Conservation (phyloP, 257 asterid species). For the Mentha longifolia region DNA sequence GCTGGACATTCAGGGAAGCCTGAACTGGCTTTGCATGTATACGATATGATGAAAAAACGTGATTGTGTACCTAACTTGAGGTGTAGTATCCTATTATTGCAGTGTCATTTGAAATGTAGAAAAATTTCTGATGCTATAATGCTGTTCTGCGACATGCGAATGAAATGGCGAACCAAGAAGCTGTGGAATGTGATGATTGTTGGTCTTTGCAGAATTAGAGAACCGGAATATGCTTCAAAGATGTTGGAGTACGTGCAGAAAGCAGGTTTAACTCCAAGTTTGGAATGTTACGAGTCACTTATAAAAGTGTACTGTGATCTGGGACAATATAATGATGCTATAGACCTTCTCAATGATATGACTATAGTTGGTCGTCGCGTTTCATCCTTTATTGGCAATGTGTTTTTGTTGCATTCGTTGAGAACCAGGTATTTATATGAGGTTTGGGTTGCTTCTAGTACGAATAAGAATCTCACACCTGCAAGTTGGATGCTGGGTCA, state of each 20-base stretch:
- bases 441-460: constrained; percentile 52
- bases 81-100: constrained; percentile 57
- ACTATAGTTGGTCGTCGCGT: constrained; percentile 56
- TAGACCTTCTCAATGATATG: constrained; percentile 65
- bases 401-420: constrained; percentile 68
- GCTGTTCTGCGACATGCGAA: constrained; percentile 48
- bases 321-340: constrained; percentile 48
- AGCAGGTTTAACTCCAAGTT: constrained; percentile 50
- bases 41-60: constrained; percentile 55
- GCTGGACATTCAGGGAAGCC: constrained; percentile 78
- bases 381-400: constrained; percentile 79
- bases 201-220: constrained; percentile 65
- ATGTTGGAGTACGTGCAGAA: constrained; percentile 55
- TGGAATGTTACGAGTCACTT: constrained; percentile 79
- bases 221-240: constrained; percentile 50
- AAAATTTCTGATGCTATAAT: constrained; percentile 49
- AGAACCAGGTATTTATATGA: constrained; percentile 41
- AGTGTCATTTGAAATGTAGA: constrained; percentile 52
- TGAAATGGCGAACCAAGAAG: constrained; percentile 41
- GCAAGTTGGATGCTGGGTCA: constrained; percentile 59
- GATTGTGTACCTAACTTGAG: constrained; percentile 44
- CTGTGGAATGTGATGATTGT: constrained; percentile 57
- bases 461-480: constrained; percentile 42
- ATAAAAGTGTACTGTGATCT: constrained; percentile 57
- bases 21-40: constrained; percentile 61